Evolutionary conservation across 176 grass and related monocot species (phyloP).

Genomic region (Zizania latifolia): DNA sequence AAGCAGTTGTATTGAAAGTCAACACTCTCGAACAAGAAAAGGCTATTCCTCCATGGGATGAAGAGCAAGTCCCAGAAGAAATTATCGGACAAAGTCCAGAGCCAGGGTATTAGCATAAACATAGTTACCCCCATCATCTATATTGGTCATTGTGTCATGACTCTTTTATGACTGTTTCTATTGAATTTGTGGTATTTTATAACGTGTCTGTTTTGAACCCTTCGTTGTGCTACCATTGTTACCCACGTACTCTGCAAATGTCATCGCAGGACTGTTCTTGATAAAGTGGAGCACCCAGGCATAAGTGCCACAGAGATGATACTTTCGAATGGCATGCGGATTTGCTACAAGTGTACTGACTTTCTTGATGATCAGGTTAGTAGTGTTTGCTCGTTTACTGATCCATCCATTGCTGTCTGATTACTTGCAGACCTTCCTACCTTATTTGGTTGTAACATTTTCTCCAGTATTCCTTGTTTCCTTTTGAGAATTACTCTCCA

Average conservation of each 20-base stretch:
- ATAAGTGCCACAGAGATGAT: slow-evolving; percentile 91
- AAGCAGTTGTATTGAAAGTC: slow-evolving; percentile 65
- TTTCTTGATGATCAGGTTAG: slow-evolving; percentile 99
- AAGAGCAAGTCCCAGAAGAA: slow-evolving; percentile 96
- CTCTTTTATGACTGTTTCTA: slow-evolving; percentile 8
- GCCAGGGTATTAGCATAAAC: slow-evolving; percentile 57
- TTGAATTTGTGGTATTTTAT: not conserved
- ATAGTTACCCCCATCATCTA: slow-evolving; percentile 4
- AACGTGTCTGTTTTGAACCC: not conserved
- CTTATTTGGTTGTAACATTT: not conserved
- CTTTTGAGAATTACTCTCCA: not conserved
- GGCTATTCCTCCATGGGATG: slow-evolving; percentile 80
- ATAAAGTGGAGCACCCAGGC: slow-evolving; percentile 68
- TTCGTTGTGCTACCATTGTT: not conserved
- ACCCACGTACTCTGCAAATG: slow-evolving; percentile 14
- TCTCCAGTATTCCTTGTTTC: not conserved
- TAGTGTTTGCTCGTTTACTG: not conserved
- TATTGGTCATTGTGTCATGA: not conserved
- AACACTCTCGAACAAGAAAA: slow-evolving; percentile 65
- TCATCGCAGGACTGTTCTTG: slow-evolving; percentile 65
- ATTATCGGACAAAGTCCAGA: slow-evolving; percentile 78
- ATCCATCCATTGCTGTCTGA: not conserved
- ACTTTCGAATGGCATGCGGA: slow-evolving; percentile 92
- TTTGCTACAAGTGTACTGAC: slow-evolving; percentile 97
- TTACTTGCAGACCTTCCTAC: slow-evolving; percentile 3